Evolutionary conservation across 805 yeast species (phyloP), one percentile per base, ranked within the genome.

Genomic region (Candida odintsovae): DNA sequence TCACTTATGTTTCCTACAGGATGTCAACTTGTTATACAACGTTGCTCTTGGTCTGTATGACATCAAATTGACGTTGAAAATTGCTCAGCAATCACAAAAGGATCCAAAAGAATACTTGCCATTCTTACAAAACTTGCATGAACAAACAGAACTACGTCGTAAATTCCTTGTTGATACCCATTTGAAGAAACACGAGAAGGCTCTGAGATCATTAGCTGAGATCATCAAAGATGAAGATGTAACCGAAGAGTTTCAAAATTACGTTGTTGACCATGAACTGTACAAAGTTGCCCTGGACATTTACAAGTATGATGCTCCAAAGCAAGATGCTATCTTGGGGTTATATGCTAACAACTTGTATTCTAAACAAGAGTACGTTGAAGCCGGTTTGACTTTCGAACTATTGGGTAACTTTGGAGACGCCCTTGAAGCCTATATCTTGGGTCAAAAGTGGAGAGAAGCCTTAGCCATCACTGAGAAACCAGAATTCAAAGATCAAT

Each of bases 81-180:
- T 94, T 49, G 99, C 99, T 0, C 98, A 95, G 63, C 94, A 90
- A 59, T 90, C 97, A 0, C 98, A 92, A 65, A 90, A 85, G 73
- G 99, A 94, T 68, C 99, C 99, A 21, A 89, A 90, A 59, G 99
- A 94, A 65, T 94, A 94, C 56, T 69, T 94, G 44, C 97, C 99
- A 43, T 94, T 94, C 65, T 73, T 94, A 53, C 96, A 89, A 59
- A 75, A 81, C 41, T 70, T 94, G 45, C 84, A 87, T 54, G 78
- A 77, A 37, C 86, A 84, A 63, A 68, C 77, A 1, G 82, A 78
- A 6, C 64, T 80, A 46, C 78, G 96, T 50, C 79, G 82, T 53
- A 75, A 77, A 59, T 90, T 87, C 59, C 64, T 80, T 59, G 86
- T 94, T 54, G 98, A 94, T 62, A 84, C 86, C 42, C 73, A 82